A percentile compares a stretch with the other conserved stretches of the same genome.
These are phyloP conservation scores for Penicillium arizonense DNA, from an alignment of 495 filamentous ascomycete species.

Conservation along the genomic window DNA sequence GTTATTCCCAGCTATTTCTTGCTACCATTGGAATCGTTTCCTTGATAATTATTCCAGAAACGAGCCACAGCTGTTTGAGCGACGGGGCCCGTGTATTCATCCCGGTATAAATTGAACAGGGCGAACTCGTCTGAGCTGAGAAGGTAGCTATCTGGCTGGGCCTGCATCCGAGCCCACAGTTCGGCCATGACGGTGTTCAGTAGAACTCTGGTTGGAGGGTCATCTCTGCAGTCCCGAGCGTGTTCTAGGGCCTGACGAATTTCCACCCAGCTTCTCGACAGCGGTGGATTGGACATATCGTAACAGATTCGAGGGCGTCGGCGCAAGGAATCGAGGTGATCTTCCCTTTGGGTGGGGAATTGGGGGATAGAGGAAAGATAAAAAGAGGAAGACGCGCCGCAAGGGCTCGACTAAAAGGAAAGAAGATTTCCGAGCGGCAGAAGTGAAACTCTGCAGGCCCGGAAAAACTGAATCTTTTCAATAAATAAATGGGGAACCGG, in stretches of 20 bases:
- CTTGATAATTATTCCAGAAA: constrained; percentile 49
- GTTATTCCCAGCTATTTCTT: constrained; percentile 21
- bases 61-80: constrained; percentile 45
- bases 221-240: constrained; percentile 63
- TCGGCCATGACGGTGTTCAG: constrained; percentile 56
- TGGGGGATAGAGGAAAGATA: neutral
- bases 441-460: constrained; percentile 15
- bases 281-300: constrained; percentile 5
- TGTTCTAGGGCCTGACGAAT: constrained; percentile 58
- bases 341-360: neutral
- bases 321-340: neutral
- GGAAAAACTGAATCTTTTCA: constrained; percentile 19
- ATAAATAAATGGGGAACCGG: constrained; percentile 22
- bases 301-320: no score
- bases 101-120: constrained; percentile 72
- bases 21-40: constrained; percentile 18
- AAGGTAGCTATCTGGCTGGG: constrained; percentile 60
- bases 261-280: constrained; percentile 15
- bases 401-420: constrained; percentile 4
- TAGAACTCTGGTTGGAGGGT: constrained; percentile 43
- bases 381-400: constrained; percentile 5
- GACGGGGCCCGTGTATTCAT: constrained; percentile 48
- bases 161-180: constrained; percentile 62
- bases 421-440: constrained; percentile 1
- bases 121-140: constrained; percentile 71